Evolutionary conservation across 805 yeast genomes (phyloP), one percentile per base, ranked within the genome.

Genomic region (Suhomyces xylopsoci): DNA sequence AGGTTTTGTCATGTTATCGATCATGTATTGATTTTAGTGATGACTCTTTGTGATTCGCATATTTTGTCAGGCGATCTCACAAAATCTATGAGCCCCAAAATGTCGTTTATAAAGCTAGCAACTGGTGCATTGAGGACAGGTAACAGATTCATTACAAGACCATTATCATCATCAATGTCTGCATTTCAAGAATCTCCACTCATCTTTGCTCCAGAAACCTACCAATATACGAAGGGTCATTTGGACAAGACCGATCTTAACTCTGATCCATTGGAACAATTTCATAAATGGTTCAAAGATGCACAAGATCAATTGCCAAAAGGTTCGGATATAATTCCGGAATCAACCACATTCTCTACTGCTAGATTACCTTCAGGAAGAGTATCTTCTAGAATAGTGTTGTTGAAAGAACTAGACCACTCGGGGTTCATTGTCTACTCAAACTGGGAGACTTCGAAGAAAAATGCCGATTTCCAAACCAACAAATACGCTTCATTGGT

Each of bases 351-450:
- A 15, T 82, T 94, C n/a, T 82, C 97, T 7, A 92, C 99, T 2
- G 96, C 96, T 0, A 78, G 82, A 53, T 74, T 92, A 55, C 97
- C 97, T 7, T 80, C 88, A 2, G 99, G 99, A n/a, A 76, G 96
- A 55, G 90, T 94, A 1, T 86, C 96, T 0, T 83, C 92, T 5
- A 77, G 99, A 51, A 81, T 88, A 8, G 93, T 94, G 2, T 78
- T 94, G 50, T 82, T 94, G 70, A 94, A 94, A 65, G 98, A 94
- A 65, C 78, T 94, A 53, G 98, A 93, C 68, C 77, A 81, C 49
- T 78, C 81, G 45, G 99, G 97, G 3, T 88, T 93, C 61, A 82
- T 91, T 8, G 77, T 94, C 42, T 94, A 89, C 70, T 90, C 97
- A 51, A 94, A 94, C 70, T 92, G 97, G 96, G 90, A 79, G 30